Evolutionary conservation across 2,329 filamentous ascomycete genomes (phyloP).

Genomic region (Cercospora nicotianae): DNA sequence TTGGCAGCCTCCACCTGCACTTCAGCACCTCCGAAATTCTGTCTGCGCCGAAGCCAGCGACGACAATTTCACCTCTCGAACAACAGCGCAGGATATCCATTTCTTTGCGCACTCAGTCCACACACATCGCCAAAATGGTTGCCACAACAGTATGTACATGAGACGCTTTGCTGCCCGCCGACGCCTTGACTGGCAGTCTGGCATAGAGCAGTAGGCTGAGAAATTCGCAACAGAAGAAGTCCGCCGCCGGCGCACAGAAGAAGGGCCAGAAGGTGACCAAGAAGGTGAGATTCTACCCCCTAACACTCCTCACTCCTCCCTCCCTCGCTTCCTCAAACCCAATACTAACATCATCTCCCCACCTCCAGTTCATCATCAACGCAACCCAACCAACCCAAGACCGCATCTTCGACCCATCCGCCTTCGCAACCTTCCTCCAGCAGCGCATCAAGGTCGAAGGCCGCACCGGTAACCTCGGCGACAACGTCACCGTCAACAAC

Average conservation of each 20-base stretch:
- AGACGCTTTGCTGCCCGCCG: slow-evolving; percentile 90
- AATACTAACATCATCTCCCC: neutral
- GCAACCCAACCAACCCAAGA: slow-evolving; percentile 95
- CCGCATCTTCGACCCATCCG: slow-evolving; percentile 99
- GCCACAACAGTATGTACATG: slow-evolving; percentile 81
- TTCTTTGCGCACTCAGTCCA: slow-evolving; percentile 67
- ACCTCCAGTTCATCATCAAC: slow-evolving; percentile 91
- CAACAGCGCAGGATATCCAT: slow-evolving; percentile 78
- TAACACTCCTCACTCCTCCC: neutral
- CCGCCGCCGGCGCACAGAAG: slow-evolving; percentile 43
- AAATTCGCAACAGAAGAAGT: slow-evolving; percentile 57
- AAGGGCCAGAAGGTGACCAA: slow-evolving; percentile 73
- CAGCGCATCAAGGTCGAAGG: slow-evolving; percentile 99
- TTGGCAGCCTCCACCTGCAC: slow-evolving; percentile 3
- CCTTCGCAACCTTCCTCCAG: slow-evolving; percentile 99
- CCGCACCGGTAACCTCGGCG: slow-evolving; percentile 96
- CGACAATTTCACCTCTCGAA: neutral
- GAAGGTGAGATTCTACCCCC: slow-evolving; percentile 56
- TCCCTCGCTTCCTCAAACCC: neutral
- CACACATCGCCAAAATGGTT: slow-evolving; percentile 69
- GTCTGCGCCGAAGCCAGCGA: neutral
- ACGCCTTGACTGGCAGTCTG: slow-evolving; percentile 41
- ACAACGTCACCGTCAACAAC: slow-evolving; percentile 86
- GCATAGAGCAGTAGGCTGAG: slow-evolving; percentile 82
- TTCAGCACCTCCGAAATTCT: slow-evolving; percentile 7